Percentiles rank a stretch among this genome's conserved stretches.
phyloP scores from a whole-genome alignment of 2,329 filamentous ascomycete genomes.

The Botryotinia globosa region DNA sequence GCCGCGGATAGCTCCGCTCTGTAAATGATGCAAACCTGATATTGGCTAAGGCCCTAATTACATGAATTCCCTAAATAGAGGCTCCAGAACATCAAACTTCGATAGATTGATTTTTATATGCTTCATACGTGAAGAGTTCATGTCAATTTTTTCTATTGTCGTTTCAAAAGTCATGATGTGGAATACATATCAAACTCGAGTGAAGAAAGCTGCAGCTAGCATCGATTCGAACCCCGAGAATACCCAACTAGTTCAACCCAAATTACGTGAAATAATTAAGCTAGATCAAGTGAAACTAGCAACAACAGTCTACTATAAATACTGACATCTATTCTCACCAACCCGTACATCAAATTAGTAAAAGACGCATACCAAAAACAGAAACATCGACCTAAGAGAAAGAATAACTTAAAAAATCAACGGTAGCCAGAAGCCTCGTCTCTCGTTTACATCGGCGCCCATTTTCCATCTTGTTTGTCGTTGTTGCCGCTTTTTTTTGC shows the following conservation, averaged over 20 bases:
- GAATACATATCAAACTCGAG: rapidly evolving
- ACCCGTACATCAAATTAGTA: not conserved
- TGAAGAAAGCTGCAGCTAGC: not conserved
- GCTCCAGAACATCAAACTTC: not conserved
- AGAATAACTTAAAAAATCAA: no score
- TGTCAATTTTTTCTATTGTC: not conserved
- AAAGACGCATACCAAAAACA: no score
- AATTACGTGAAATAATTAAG: no score
- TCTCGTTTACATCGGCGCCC: no score
- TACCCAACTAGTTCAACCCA: no score
- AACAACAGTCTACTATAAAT: not conserved
- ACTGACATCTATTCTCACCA: rapidly evolving
- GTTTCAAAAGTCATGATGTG: not conserved
- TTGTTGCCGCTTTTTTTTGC: not conserved
- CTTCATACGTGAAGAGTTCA: not conserved
- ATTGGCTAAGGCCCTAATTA: not conserved
- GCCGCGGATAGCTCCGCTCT: not conserved
- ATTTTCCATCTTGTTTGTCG: no score
- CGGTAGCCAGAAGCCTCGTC: no score
- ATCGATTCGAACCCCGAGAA: no score
- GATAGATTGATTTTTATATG: not conserved
- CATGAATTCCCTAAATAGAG: rapidly evolving
- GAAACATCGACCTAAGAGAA: no score
- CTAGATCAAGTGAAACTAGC: not conserved
- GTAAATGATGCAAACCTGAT: not conserved